These are phyloP conservation scores for Coemansia sp. DNA, from an alignment of 192 early-diverging fungal species.

Conservation along the genomic window DNA sequence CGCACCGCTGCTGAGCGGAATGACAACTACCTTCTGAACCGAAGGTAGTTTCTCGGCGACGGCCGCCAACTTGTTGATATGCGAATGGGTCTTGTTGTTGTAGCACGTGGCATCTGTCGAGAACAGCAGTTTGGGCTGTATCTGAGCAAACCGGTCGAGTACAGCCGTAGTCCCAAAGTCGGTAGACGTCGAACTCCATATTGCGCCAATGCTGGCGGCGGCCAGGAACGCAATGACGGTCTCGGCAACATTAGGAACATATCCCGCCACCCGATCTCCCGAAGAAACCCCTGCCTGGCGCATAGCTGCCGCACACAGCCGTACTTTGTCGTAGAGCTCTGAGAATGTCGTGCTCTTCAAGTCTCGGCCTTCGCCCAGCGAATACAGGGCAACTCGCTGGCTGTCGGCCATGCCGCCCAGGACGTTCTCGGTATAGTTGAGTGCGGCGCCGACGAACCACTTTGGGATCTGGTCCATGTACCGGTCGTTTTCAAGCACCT, in stretches of 20 bases:
- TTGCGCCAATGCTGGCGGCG: constrained; percentile 74
- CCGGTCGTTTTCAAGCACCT: constrained; percentile 62
- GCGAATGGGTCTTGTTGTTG: constrained; percentile 80
- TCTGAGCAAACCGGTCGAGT: constrained; percentile 88
- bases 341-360: constrained; percentile 60
- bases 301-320: constrained; percentile 67
- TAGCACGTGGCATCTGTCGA: constrained; percentile 89
- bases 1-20: constrained; percentile 59
- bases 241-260: constrained; percentile 82
- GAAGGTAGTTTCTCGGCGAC: constrained; percentile 66
- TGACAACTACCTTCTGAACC: constrained; percentile 69
- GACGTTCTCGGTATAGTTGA: constrained; percentile 94
- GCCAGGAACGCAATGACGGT: constrained; percentile 77
- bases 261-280: constrained; percentile 86
- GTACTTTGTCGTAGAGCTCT: constrained; percentile 66
- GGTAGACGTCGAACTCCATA: constrained; percentile 92
- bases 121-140: constrained; percentile 84
- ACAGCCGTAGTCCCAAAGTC: constrained; percentile 93
- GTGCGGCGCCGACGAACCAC: constrained; percentile 78
- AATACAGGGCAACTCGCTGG: constrained; percentile 39
- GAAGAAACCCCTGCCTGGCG: constrained; percentile 57
- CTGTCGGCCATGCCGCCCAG: constrained; percentile 52
- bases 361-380: constrained; percentile 39
- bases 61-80: constrained; percentile 65
- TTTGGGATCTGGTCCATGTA: constrained; percentile 83